Conservation (phyloP, 2,329 filamentous ascomycete species). For the Thielaviopsis punctulata region DNA sequence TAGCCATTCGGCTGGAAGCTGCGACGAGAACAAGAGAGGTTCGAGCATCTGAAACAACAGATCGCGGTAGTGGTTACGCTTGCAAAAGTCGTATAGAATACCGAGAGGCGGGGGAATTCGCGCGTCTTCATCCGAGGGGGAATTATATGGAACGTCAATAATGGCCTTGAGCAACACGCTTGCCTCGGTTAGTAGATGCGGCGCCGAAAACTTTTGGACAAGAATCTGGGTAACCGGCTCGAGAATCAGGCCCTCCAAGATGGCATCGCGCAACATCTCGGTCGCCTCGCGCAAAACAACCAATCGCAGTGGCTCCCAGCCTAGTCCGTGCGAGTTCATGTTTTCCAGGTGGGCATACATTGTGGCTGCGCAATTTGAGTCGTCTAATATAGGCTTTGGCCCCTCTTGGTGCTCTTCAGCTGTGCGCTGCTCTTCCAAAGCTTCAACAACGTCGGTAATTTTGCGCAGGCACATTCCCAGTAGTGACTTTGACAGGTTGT, state of each 20-base stretch:
- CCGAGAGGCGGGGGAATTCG: conserved; percentile 1
- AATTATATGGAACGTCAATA: conserved; percentile 4
- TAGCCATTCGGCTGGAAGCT: conserved; percentile 11
- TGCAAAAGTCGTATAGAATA: conserved; percentile 9
- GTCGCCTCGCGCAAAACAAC: conserved; percentile 20
- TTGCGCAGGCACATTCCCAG: conserved; percentile 22
- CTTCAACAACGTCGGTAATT: conserved; percentile 5
- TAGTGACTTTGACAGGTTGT: conserved; percentile 17
- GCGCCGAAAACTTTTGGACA: conserved; percentile 17
- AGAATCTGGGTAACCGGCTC: conserved; percentile 15
- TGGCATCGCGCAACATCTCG: conserved; percentile 17
- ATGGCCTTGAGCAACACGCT: conserved; percentile 1
- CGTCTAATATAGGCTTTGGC: conserved; percentile 12
- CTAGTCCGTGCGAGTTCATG: conserved; percentile 15
- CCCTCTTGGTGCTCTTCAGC: conserved; percentile 17
- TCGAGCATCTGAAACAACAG: conserved; percentile 9
- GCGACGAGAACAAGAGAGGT: conserved; percentile 5
- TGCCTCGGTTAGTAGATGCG: conserved; percentile 18
- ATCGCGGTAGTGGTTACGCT: conserved; percentile 4
- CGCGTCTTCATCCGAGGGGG: neutral
- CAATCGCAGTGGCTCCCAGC: conserved; percentile 21
- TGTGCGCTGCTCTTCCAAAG: conserved; percentile 1
- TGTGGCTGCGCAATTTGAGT: conserved; percentile 14
- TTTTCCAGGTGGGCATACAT: conserved; percentile 21
- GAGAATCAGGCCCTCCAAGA: conserved; percentile 18